Conservation (phyloP, 169 alveolate species). For the Plasmodium ovale region DNA sequence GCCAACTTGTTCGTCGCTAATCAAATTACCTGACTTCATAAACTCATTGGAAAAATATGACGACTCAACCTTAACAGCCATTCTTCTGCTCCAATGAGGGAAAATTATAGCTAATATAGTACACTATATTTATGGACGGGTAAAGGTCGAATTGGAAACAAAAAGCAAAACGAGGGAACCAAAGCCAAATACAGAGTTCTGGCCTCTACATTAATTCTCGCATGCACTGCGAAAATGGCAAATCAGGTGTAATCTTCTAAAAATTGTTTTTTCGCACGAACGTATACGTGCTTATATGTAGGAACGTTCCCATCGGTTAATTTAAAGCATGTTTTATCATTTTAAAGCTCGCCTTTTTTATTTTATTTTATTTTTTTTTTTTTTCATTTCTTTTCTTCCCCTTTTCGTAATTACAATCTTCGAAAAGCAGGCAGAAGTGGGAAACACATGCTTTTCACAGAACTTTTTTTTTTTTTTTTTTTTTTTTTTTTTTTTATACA, state of each 20-base stretch:
- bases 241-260: not conserved
- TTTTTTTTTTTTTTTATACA: not conserved
- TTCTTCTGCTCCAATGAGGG: not conserved
- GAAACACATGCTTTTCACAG: not conserved
- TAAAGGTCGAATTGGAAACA: no score
- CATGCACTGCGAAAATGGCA: constrained; percentile 1
- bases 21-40: constrained; percentile 29
- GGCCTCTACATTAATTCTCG: not conserved
- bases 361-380: not conserved
- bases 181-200: not conserved
- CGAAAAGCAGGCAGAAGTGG: not conserved
- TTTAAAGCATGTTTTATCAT: not conserved
- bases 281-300: not conserved
- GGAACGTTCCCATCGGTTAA: not conserved
- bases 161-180: not conserved
- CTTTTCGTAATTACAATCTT: not conserved
- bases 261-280: not conserved
- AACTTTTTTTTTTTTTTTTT: not conserved
- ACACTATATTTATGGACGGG: no score
- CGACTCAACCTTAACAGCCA: constrained; percentile 53
- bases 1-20: not conserved
- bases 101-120: no score
- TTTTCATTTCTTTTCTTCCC: not conserved
- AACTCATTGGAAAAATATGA: constrained; percentile 23
- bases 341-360: not conserved